Evolutionary conservation across 306 rosid species (phyloP).

Genomic region (Sindora glabra): DNA sequence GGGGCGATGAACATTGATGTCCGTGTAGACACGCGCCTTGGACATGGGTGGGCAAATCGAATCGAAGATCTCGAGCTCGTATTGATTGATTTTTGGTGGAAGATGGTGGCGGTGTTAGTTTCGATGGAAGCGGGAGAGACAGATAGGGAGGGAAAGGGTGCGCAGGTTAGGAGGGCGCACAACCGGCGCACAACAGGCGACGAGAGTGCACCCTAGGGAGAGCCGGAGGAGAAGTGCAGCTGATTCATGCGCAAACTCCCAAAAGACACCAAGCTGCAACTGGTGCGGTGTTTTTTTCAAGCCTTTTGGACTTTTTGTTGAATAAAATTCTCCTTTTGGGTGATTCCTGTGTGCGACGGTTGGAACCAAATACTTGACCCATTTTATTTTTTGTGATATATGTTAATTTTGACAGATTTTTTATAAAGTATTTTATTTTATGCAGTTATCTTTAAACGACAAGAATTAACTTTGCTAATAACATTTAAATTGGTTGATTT

Average conservation of each 20-base stretch:
- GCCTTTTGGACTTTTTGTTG: not conserved
- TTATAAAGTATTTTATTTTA: no score
- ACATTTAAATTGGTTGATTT: no score
- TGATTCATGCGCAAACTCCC: conserved; percentile 28
- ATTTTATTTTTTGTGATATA: no score
- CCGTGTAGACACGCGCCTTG: conserved; percentile 79
- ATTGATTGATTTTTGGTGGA: not conserved
- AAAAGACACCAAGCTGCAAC: not conserved
- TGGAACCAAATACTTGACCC: no score
- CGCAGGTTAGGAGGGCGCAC: conserved; percentile 53
- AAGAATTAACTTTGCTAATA: no score
- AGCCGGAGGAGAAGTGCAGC: conserved; percentile 19
- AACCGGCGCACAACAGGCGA: conserved; percentile 41
- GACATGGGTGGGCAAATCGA: conserved; percentile 38
- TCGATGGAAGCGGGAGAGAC: not conserved
- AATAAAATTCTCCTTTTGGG: not conserved
- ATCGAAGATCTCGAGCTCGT: conserved; percentile 21
- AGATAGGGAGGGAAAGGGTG: conserved; percentile 20
- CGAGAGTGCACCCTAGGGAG: conserved; percentile 43
- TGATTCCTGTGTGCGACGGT: not conserved
- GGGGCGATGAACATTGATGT: conserved; percentile 74
- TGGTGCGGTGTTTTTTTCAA: not conserved
- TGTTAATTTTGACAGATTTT: no score
- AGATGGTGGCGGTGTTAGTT: not conserved
- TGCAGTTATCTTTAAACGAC: no score